A percentile compares a stretch with the other conserved stretches of the same genome.
Conservation (phyloP, 345 rosid genomes). For the Reutealis trisperma region DNA sequence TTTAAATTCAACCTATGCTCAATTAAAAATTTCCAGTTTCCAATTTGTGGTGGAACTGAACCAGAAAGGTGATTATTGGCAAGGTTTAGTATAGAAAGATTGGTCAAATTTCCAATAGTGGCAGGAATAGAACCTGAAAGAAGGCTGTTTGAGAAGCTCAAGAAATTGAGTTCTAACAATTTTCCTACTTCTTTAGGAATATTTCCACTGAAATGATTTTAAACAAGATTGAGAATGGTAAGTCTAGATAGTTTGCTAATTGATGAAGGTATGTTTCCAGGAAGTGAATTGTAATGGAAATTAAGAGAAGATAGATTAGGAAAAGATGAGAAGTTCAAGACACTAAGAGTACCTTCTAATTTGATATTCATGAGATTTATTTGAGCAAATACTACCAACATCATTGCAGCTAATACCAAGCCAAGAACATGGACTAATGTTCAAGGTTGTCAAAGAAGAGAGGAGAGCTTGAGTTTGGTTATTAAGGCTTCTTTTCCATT, state of each 20-base stretch:
- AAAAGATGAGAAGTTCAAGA: slow-evolving; percentile 27
- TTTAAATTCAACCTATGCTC: slow-evolving; percentile 20
- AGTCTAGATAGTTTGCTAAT: slow-evolving; percentile 22
- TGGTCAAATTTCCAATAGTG: slow-evolving; percentile 25
- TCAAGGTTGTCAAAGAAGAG: slow-evolving; percentile 7
- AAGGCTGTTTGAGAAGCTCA: slow-evolving; percentile 22
- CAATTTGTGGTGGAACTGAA: slow-evolving; percentile 32
- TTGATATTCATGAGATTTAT: slow-evolving; percentile 27
- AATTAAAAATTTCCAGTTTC: slow-evolving; percentile 23
- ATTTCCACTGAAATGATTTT: slow-evolving; percentile 21
- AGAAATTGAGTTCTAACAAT: slow-evolving; percentile 19
- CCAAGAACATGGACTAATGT: slow-evolving; percentile 20
- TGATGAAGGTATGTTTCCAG: slow-evolving; percentile 27
- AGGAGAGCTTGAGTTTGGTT: slow-evolving; percentile 3
- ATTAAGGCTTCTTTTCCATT: slow-evolving; percentile 13
- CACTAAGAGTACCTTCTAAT: slow-evolving; percentile 27
- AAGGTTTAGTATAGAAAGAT: background rate
- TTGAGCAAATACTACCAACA: slow-evolving; percentile 7
- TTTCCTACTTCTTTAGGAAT: slow-evolving; percentile 31
- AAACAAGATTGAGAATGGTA: background rate
- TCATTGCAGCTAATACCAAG: slow-evolving; percentile 24
- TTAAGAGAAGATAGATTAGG: slow-evolving; percentile 28
- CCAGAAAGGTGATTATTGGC: slow-evolving; percentile 34
- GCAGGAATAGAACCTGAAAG: slow-evolving; percentile 36
- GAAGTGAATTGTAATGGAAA: slow-evolving; percentile 26